A percentile compares a stretch with the other conserved stretches of the same genome.
These are phyloP conservation scores for Yamadazyma dendronema DNA, from an alignment of 1,139 yeast genomes.

Conservation along the genomic window DNA sequence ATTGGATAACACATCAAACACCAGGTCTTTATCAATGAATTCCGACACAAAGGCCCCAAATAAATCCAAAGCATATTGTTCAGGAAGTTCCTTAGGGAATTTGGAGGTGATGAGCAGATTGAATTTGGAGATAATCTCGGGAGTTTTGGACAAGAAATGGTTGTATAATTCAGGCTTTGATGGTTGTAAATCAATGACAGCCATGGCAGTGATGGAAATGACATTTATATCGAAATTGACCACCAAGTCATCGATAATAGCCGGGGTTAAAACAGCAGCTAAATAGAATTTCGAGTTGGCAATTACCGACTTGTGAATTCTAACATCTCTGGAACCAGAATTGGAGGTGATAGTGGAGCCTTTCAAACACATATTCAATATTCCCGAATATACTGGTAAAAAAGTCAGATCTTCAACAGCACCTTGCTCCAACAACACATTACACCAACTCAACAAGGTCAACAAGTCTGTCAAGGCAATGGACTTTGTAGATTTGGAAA, in stretches of 20 bases:
- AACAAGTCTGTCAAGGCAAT: conserved; percentile 55
- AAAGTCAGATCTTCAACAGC: conserved; percentile 3
- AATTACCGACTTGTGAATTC: conserved; percentile 46
- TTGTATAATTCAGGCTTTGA: conserved; percentile 37
- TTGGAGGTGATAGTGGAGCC: conserved; percentile 1
- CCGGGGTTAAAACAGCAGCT: conserved; percentile 17
- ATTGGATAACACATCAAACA: conserved; percentile 45
- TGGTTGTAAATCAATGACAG: conserved; percentile 38
- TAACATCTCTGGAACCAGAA: conserved; percentile 35
- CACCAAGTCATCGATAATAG: conserved; percentile 13
- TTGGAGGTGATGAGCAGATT: conserved; percentile 6
- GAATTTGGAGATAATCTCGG: conserved; percentile 14
- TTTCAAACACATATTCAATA: conserved; percentile 7
- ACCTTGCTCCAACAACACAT: conserved; percentile 22
- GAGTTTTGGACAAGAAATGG: conserved; percentile 19
- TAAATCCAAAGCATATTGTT: conserved; percentile 9
- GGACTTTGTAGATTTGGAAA: conserved; percentile 22
- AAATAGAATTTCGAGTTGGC: conserved; percentile 34
- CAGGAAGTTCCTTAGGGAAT: conserved; percentile 13
- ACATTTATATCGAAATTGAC: conserved; percentile 12
- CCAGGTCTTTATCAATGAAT: conserved; percentile 31
- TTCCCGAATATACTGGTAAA: conserved; percentile 1
- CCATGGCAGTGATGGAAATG: conserved; percentile 42
- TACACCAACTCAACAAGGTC: conserved; percentile 58
- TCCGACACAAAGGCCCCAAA: conserved; percentile 11